Conservation (phyloP, 352 stramenopile species). For the Phytophthora sojae region DNA sequence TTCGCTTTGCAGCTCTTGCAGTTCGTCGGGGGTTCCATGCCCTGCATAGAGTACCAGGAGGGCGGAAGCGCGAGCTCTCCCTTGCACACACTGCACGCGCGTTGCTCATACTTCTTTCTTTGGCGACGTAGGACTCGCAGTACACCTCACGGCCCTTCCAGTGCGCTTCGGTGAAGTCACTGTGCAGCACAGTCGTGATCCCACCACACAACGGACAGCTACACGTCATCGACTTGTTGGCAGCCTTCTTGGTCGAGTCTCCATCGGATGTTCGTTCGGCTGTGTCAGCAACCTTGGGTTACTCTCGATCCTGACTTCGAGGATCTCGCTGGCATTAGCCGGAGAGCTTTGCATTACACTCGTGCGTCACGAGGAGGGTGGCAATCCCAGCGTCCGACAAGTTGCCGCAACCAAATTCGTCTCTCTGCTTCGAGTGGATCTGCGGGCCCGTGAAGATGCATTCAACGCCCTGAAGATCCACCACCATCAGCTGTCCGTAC, state of each 20-base stretch:
- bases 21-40: constrained; percentile 21
- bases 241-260: background rate
- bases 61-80: constrained; percentile 5
- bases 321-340: constrained; percentile 18
- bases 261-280: no score
- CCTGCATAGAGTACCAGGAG: constrained; percentile 47
- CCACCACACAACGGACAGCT: constrained; percentile 46
- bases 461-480: constrained; percentile 50
- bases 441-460: constrained; percentile 55
- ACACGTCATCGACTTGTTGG: constrained; percentile 27
- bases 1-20: constrained; percentile 39
- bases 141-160: constrained; percentile 25
- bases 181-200: constrained; percentile 29
- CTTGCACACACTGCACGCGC: constrained; percentile 13
- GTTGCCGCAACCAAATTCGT: constrained; percentile 41
- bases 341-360: constrained; percentile 47
- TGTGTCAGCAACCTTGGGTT: no score
- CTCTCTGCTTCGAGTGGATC: constrained; percentile 42
- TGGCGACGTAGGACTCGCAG: constrained; percentile 25
- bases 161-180: constrained; percentile 33
- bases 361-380: constrained; percentile 44
- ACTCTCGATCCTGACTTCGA: background rate
- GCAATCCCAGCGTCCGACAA: constrained; percentile 35
- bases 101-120: background rate
- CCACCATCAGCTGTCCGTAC: constrained; percentile 44